A percentile compares a stretch with the other conserved stretches of the same genome.
phyloP scores from a whole-genome alignment of 2,329 filamentous ascomycete genomes.

The Colletotrichum camelliae region DNA sequence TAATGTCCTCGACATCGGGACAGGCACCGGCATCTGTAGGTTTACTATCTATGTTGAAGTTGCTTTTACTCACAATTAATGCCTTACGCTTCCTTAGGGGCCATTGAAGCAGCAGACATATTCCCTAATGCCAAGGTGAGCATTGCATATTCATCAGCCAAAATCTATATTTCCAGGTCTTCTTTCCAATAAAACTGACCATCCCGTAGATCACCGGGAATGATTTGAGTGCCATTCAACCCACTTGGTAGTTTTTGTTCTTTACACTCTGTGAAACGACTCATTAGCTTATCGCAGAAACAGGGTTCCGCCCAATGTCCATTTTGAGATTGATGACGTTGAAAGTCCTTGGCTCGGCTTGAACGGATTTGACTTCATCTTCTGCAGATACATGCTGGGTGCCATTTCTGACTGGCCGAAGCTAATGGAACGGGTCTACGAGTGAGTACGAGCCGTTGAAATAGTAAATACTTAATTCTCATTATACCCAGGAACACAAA shows the following conservation, averaged over 20 bases:
- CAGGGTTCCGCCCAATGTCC: background rate
- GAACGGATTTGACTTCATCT: constrained; percentile 35
- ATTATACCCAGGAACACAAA: constrained; percentile 30
- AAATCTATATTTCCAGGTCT: background rate
- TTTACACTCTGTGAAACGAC: background rate
- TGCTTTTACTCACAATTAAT: background rate
- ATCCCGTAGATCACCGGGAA: background rate
- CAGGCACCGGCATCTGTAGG: background rate
- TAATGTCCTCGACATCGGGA: background rate
- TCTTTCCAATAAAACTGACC: background rate
- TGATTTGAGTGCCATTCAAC: background rate
- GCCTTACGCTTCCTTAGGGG: background rate
- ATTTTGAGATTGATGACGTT: constrained; percentile 44
- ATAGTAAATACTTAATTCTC: background rate
- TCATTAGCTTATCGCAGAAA: background rate
- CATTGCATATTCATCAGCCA: rapidly evolving
- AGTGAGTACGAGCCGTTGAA: background rate
- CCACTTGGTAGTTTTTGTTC: background rate
- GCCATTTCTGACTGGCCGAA: background rate
- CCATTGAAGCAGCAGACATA: background rate
- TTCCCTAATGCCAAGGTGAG: background rate
- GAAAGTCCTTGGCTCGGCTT: constrained; percentile 53
- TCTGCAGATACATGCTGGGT: constrained; percentile 12
- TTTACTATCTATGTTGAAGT: background rate
- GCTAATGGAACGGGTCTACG: background rate